Percentiles rank a stretch among this genome's conserved stretches.
phyloP scores from a whole-genome alignment of 1,284 basidiomycete species.

The Cutaneotrichosporon sp. region DNA sequence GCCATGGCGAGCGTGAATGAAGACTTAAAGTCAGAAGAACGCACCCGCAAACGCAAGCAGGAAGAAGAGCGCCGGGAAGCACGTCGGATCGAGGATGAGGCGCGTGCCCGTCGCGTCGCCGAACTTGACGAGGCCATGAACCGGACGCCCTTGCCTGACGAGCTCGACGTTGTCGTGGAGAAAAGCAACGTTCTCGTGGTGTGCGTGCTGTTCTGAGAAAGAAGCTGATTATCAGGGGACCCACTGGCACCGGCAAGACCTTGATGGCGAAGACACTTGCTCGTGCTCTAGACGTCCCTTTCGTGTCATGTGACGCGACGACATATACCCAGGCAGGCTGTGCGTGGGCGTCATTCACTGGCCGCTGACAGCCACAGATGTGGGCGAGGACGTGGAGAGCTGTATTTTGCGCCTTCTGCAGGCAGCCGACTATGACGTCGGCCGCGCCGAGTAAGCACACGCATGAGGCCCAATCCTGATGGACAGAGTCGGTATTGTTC shows the following conservation, averaged over 20 bases:
- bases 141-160: neutral
- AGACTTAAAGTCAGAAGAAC: conserved; percentile 1
- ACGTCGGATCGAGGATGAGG: conserved; percentile 13
- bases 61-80: conserved; percentile 1
- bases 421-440: conserved; percentile 80
- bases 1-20: neutral
- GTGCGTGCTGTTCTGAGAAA: conserved; percentile 49
- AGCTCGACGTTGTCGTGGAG: conserved; percentile 57
- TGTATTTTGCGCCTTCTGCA: conserved; percentile 77
- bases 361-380: conserved; percentile 57
- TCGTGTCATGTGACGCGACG: conserved; percentile 58
- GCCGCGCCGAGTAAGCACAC: conserved; percentile 51
- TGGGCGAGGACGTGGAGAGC: conserved; percentile 91
- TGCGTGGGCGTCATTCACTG: conserved; percentile 18
- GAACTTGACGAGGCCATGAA: conserved; percentile 16
- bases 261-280: conserved; percentile 79
- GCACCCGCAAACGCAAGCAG: neutral
- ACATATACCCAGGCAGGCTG: conserved; percentile 51
- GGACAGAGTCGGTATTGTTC: conserved; percentile 80
- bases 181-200: conserved; percentile 90
- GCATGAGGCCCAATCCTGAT: neutral
- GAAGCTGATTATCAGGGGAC: conserved; percentile 34
- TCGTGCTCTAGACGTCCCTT: conserved; percentile 80
- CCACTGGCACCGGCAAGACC: conserved; percentile 67
- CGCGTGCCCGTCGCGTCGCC: conserved; percentile 17